Percentiles rank a stretch among this genome's conserved stretches.
phyloP scores from a whole-genome alignment of 306 rosid genomes.

The Hippophae tibetana region DNA sequence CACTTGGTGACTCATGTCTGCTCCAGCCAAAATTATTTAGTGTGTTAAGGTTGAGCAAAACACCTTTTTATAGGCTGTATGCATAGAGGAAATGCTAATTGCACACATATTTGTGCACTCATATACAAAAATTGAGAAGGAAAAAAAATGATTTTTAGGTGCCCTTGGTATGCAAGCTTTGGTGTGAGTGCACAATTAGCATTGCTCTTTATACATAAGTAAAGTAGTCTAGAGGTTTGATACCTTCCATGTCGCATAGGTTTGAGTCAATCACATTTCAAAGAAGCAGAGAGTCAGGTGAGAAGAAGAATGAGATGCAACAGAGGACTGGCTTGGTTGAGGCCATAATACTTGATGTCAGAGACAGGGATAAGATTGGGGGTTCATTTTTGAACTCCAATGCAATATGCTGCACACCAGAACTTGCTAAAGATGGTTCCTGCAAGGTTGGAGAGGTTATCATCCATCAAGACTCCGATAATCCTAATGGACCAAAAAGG shows the following conservation, averaged over 20 bases:
- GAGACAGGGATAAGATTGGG: conserved; percentile 53
- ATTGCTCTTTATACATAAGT: background rate
- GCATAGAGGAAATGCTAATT: background rate
- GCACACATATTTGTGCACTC: too few relatives aligned
- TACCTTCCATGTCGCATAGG: conserved; percentile 29
- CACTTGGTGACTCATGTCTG: conserved; percentile 3
- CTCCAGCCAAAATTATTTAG: background rate
- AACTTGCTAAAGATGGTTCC: conserved; percentile 51
- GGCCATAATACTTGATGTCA: conserved; percentile 51
- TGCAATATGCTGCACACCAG: conserved; percentile 60
- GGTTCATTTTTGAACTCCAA: conserved; percentile 55
- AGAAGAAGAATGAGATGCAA: conserved; percentile 52
- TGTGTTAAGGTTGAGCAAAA: conserved; percentile 1
- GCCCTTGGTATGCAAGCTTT: too few relatives aligned
- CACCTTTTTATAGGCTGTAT: background rate
- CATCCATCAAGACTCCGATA: conserved; percentile 39
- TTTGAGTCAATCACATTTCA: conserved; percentile 56
- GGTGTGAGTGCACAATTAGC: too few relatives aligned
- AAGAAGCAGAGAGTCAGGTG: conserved; percentile 49
- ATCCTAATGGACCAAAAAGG: conserved; percentile 46
- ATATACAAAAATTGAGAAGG: too few relatives aligned
- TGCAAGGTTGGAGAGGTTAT: conserved; percentile 73
- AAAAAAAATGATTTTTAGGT: too few relatives aligned
- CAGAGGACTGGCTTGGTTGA: conserved; percentile 62
- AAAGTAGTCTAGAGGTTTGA: conserved; percentile 14